Base-by-base conservation (phyloP, 805 yeast species). In the Cyberlindnera xishuangbannaensis region DNA sequence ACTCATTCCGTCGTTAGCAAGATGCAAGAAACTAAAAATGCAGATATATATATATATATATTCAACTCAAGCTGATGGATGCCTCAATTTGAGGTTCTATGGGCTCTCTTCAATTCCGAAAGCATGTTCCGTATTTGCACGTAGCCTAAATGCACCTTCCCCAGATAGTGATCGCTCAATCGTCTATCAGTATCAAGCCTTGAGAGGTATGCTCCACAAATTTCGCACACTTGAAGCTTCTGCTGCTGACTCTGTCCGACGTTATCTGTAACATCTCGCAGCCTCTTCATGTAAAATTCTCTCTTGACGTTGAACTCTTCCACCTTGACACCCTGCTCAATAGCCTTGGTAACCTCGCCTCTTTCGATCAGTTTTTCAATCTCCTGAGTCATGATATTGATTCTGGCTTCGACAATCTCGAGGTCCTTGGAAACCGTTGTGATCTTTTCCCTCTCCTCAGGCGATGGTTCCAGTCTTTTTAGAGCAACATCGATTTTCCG, bases 161-260 rank as follows among this genome's bases (percentile, higher is more conserved):
- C 97, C 16, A 78, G 60, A 53, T 85, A 87, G 56, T 88, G 97
- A 47, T 84, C 95, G 1, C 90, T 95, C 42, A 88, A 64, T 46
- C 97, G 68, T 54, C 87, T 68, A 54, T 88, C 97, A 38, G 82
- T 84, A 55, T 88, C 97, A 36, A 87, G 61, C 40, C 90, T 65
- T 7, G 95, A 83, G 24, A 90, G 62, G 50, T 81, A 86, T 1
- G 95, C 95, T 1, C 95, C 95, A 59, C 97, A 88, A 2, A 76
- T 77, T 43, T 76, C 83, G 58, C 97, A 88, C 1, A 85, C 95
- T 56, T 87, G 96, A 28, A 88, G 64, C 55, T 85, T 84, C 50
- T 88, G 97, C 51, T 83, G 95, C 1, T 92, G 85, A 10, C 87
- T 73, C 46, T 84, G 90, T 3, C 94, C 92, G 7, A 81, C 67